Base-by-base conservation (phyloP, 1,284 basidiomycete species). In the Malassezia japonica region DNA sequence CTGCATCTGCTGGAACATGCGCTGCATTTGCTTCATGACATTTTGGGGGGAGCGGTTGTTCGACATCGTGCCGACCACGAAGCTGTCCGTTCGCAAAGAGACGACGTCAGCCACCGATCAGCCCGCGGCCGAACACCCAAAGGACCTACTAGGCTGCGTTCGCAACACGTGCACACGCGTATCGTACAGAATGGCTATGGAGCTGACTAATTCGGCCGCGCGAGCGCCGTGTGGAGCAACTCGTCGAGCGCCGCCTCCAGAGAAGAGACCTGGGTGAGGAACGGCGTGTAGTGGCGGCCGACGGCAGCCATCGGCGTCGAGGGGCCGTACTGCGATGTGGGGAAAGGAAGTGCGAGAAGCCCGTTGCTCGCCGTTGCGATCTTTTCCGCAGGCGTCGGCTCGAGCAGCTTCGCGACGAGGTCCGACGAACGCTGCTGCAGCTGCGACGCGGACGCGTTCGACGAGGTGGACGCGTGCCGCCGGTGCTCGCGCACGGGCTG, bases 1-100 rank as follows among this genome's bases (percentile, higher is more conserved):
- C 45, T 55, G 62, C 60, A 61, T 46, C 42, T 64, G 48, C 37
- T 50, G 51, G 43, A 54, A 40, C 51, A 54, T 54, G 35, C 51
- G 51, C 42, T 54, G 51, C 51, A 54, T 16, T 29, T 56, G 48
- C 31, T 52, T 56, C 33, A 48, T 13, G 5, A 45, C 45, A 46
- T 53, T 47, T 24, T 46, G 45, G 4, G 44, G 44, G 15, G 32
- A 23, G 25, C 50, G 45, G 31, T 57, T 44, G 31, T 57, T 44
- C 46, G 46, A 48, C 51, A 54, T 54, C 16, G 27, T 39, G 38
- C 29, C 18, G 34, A 16, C 28, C 45, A 9, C 34, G n/a, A n/a
- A 21, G 24, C 35, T 40, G 28, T 24, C 20, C 23, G 46, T 47
- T 13, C 23, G 33, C 28, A 23, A 25, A 46, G 20, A n/a, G 42